Evolutionary conservation across 805 yeast species (phyloP).

Genomic region (Kurtzmaniella fragi): DNA sequence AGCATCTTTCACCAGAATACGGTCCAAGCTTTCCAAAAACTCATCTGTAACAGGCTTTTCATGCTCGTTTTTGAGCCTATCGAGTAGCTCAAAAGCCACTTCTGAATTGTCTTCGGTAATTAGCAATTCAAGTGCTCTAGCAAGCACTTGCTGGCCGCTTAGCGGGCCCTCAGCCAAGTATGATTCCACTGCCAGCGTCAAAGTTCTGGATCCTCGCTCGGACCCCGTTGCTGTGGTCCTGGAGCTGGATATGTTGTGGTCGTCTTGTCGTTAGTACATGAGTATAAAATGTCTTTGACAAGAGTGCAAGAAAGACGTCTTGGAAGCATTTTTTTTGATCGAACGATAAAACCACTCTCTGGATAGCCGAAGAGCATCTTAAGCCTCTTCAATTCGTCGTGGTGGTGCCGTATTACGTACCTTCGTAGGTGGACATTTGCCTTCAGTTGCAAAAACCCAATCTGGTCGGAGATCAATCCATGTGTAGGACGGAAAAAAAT

Average conservation of each 20-base stretch:
- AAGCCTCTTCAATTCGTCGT: too few species aligned
- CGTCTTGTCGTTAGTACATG: too few species aligned
- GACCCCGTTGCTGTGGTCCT: slow-evolving; percentile 5
- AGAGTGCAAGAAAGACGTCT: too few species aligned
- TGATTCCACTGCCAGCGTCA: not conserved
- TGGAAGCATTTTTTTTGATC: too few species aligned
- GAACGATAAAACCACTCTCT: too few species aligned
- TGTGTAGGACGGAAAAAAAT: too few species aligned
- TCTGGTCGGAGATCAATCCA: not conserved
- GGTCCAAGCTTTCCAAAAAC: slow-evolving; percentile 70
- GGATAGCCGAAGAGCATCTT: too few species aligned
- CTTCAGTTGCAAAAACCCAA: not conserved
- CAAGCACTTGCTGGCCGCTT: slow-evolving; percentile 17
- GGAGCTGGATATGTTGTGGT: not conserved
- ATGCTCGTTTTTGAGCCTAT: slow-evolving; percentile 11
- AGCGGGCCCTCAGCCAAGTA: slow-evolving; percentile 5
- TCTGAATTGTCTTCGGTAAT: slow-evolving; percentile 26
- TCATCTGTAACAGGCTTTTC: slow-evolving; percentile 56
- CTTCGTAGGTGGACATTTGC: slow-evolving; percentile 41
- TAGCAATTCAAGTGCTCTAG: slow-evolving; percentile 26
- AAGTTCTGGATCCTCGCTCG: slow-evolving; percentile 7
- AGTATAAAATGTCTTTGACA: too few species aligned
- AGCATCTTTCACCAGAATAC: slow-evolving; percentile 43
- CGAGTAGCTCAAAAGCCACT: slow-evolving; percentile 23
- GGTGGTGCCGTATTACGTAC: slow-evolving; percentile 20